Evolutionary conservation across 2,329 filamentous ascomycete genomes (phyloP), one percentile per base, ranked within the genome.

Genomic region (Pyrenophora seminiperda): DNA sequence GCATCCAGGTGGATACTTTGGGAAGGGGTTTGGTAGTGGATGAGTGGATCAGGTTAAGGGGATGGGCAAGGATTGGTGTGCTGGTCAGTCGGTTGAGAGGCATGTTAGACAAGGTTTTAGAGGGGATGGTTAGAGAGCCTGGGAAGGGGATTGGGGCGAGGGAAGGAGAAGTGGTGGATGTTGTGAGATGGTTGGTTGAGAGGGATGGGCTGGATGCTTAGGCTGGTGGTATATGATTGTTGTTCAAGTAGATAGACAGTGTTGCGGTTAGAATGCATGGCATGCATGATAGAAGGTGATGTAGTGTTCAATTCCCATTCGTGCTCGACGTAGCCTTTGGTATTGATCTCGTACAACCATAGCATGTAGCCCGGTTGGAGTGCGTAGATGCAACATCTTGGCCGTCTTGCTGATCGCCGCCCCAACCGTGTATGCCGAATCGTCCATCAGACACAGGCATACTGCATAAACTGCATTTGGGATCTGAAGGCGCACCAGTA

Each of bases 41-140:
- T 74, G 91, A 90, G 42, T 97, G 93, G 94, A 78, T 97, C 27
- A 73, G 83, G 29, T 76, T 99, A 24, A 82, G 91, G 18, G 94
- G 94, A 1, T 99, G 94, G 94, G 93, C 94, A 1, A 83, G 94
- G 38, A 94, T 99, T 56, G 94, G 93, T 22, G 93, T 97, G 10
- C 73, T 99, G 60, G 88, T 96, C 2, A 89, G 88, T 37, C 81
- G 93, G 55, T 74, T 99, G 59, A 82, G 94, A 56, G 85, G 86
- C 49, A 89, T 97, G 86, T 80, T 99, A 45, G 94, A 99, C 76
- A 84, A 87, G 58, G 80, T 95, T 54, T 83, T 99, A 65, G 88
- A 88, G 49, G 80, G 82, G 58, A 91, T 91, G 73, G 85, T 97
- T 40, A 90, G 92, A 69, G 85, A 89, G 56, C 90, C 90, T 0